Conservation (phyloP, 345 rosid genomes). For the Eucalyptus sp. region DNA sequence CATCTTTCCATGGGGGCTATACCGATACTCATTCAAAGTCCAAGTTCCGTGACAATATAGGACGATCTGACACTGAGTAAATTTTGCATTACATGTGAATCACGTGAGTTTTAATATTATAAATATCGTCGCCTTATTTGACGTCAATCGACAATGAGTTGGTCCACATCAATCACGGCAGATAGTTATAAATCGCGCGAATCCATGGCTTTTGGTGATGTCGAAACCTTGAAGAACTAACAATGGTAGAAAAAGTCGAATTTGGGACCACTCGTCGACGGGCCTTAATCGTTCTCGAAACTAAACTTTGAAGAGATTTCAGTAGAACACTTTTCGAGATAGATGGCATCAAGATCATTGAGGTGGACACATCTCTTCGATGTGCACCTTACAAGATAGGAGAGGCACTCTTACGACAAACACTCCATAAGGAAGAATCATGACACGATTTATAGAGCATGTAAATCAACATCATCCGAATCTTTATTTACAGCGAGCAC, state of each 20-base stretch:
- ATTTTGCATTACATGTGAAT: background rate
- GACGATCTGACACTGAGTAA: too few species aligned
- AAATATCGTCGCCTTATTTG: background rate
- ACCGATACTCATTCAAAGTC: background rate
- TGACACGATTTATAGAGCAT: fast-evolving
- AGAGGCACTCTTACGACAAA: background rate
- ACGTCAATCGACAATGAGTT: fast-evolving
- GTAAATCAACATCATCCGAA: background rate
- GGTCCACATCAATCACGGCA: fast-evolving
- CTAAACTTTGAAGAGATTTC: background rate
- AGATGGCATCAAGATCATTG: fast-evolving
- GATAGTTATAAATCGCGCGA: fast-evolving
- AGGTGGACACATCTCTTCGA: background rate
- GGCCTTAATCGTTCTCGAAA: fast-evolving
- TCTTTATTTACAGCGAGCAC: fast-evolving
- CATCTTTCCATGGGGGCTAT: background rate
- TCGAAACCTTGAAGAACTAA: fast-evolving
- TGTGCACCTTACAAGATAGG: background rate
- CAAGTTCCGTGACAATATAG: too few species aligned
- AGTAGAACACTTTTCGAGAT: fast-evolving
- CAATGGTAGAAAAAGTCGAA: fast-evolving
- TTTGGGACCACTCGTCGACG: fast-evolving
- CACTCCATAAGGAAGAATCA: background rate
- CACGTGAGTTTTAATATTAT: background rate
- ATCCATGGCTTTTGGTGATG: background rate